Evolutionary conservation across 108 stramenopile species (phyloP).

Genomic region (Epithemia pelagica): DNA sequence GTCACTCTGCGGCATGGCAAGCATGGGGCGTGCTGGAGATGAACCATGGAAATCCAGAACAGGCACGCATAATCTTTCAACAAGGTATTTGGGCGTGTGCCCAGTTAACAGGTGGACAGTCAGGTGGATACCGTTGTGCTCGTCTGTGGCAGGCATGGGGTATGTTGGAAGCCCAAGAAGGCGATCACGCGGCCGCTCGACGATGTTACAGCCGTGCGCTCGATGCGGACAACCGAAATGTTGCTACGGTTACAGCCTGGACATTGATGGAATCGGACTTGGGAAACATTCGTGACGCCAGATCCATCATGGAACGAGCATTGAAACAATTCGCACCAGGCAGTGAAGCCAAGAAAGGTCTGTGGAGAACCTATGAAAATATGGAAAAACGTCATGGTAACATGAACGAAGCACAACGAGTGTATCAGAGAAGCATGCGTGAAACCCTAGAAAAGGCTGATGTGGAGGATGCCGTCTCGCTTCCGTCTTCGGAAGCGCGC

Average conservation of each 20-base stretch:
- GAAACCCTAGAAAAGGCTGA: conserved; percentile 42
- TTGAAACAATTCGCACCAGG: conserved; percentile 59
- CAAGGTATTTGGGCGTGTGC: conserved; percentile 89
- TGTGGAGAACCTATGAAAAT: conserved; percentile 76
- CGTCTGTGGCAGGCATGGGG: conserved; percentile 91
- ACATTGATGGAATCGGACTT: conserved; percentile 70
- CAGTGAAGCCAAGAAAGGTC: conserved; percentile 55
- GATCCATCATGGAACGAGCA: conserved; percentile 60
- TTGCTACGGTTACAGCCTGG: conserved; percentile 81
- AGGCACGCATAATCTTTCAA: conserved; percentile 77
- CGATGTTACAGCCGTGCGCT: conserved; percentile 80
- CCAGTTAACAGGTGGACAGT: conserved; percentile 68
- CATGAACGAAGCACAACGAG: conserved; percentile 42
- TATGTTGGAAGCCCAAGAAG: conserved; percentile 70
- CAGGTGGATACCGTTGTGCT: conserved; percentile 77
- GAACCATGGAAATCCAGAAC: conserved; percentile 55
- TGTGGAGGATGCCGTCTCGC: conserved; percentile 6
- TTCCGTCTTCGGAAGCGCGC: conserved; percentile 6
- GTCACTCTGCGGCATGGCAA: conserved; percentile 85
- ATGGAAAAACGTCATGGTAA: conserved; percentile 74
- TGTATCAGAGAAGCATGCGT: conserved; percentile 68
- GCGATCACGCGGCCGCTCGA: conserved; percentile 74
- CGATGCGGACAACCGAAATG: conserved; percentile 82
- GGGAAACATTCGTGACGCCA: conserved; percentile 59
- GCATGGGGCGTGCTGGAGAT: conserved; percentile 92